Evolutionary conservation across 164 flowering plant species (phyloP).

Genomic region (Tinospora cordifolia): DNA sequence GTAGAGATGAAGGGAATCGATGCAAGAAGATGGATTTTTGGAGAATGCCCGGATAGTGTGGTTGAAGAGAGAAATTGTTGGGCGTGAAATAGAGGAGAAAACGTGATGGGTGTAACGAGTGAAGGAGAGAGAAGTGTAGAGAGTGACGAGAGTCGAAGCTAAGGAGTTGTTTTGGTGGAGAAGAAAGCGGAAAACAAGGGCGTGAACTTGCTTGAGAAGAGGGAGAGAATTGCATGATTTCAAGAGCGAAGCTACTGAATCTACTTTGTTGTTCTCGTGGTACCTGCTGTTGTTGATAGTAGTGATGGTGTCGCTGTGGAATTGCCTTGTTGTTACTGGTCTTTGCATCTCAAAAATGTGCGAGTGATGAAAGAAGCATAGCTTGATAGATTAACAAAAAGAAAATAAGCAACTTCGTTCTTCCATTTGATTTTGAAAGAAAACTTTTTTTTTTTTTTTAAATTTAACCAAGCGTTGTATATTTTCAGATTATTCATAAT

Average conservation of each 20-base stretch:
- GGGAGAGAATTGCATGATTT: slow-evolving; percentile 19
- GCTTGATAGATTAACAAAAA: no score
- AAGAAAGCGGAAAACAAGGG: slow-evolving; percentile 19
- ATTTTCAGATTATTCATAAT: no score
- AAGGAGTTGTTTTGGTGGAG: slow-evolving; percentile 32
- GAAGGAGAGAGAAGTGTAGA: slow-evolving; percentile 19
- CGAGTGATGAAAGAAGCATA: no score
- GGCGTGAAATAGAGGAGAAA: slow-evolving; percentile 18
- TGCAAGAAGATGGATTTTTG: slow-evolving; percentile 10
- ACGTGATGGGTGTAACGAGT: slow-evolving; percentile 18
- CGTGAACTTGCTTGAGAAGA: slow-evolving; percentile 25
- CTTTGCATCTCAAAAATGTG: no score
- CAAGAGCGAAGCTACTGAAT: slow-evolving; percentile 18
- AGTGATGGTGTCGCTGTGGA: no score
- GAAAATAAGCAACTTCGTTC: no score
- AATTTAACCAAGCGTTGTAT: no score
- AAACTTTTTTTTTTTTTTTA: no score
- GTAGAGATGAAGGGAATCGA: slow-evolving; percentile 14
- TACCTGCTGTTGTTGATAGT: not conserved
- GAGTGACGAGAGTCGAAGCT: slow-evolving; percentile 23
- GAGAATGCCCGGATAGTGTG: slow-evolving; percentile 20
- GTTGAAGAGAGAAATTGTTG: slow-evolving; percentile 24
- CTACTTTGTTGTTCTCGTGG: slow-evolving; percentile 23
- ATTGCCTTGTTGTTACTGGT: no score
- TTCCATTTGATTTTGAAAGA: no score